Base-by-base conservation (phyloP, 768 basidiomycete species). In the Lentinula raphanica region DNA sequence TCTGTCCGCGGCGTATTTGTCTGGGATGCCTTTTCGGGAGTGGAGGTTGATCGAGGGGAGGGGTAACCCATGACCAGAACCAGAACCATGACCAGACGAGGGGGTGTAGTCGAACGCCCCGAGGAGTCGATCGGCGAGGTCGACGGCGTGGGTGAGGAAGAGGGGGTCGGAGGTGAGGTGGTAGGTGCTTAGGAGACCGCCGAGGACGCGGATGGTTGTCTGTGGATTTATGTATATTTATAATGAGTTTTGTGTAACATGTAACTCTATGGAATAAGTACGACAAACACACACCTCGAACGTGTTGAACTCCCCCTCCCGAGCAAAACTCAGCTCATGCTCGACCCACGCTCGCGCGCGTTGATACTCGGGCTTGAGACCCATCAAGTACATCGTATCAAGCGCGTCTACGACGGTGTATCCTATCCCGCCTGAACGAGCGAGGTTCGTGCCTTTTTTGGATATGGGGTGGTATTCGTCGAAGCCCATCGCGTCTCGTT, bases 171-270 rank as follows among this genome's bases (percentile, higher is more conserved):
- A 73, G 3, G 83, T 81, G n/a, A 90, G 77, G 65, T 87, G 76
- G 65, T 85, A 79, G 1, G 88, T 83, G 15, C 87, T 79, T 3
- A 91, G 71, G 2, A 92, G 73, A 1, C 89, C 90, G 6, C 89
- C 89, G 4, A 92, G 75, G 4, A 90, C 77, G 19, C 90, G 82
- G 46, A 90, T 91, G 1, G 89, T 90, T 2, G 85, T 87, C 88
- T 90, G 62, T 5, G 17, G 2, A 38, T 7, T 21, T 17, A n/a
- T 29, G 45, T 60, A n/a, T 49, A 55, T 36, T 27, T 42, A 9
- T 1, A 38, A 29, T 49, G 29, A n/a, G n/a, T n/a, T n/a, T n/a
- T n/a, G n/a, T n/a, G n/a, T n/a, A n/a, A n/a, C n/a, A n/a, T n/a
- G n/a, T n/a, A n/a, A n/a, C n/a, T n/a, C 6, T n/a, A 40, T 39